Base-by-base conservation (phyloP, 306 rosid genomes). In the Elaeagnus macrophylla region DNA sequence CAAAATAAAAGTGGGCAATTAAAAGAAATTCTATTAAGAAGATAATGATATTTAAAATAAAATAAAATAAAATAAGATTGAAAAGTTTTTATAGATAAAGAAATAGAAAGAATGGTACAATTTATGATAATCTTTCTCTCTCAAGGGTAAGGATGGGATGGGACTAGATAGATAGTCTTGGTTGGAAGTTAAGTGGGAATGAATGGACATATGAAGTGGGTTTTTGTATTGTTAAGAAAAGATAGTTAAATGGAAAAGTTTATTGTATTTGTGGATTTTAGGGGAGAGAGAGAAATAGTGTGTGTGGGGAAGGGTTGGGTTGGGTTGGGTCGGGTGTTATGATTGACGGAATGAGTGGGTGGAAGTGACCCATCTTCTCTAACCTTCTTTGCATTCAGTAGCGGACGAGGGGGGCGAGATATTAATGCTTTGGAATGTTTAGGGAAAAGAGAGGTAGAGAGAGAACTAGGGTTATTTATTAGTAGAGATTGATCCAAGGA, bases 311-410 rank as follows among this genome's bases (percentile, higher is more conserved):
- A n/a, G 9, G 59, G 39, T 12, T 8, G 46, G 35, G 14, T 12
- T 0, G 56, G 13, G 70, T 46, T 63, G 51, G 8, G 52, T 38
- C 48, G 65, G 14, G 79, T 58, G 77, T 64, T 64, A 86, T 86
- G 95, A 90, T 90, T 83, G 88, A 79, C 64, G 42, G 83, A 90
- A 86, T 81, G 88, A 90, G 95, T 90, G 97, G 95, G 94, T 81
- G 89, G 81, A 77, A 83, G 70, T 69, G 83, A 72, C 67, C 76
- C 73, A 75, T 78, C 75, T 25, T 64, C 38, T 61, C 61, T 70
- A 72, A 72, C 78, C 80, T 75, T 61, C 41, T 75, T 68, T 76
- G 76, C 71, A 77, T 73, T 81, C 85, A 76, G 89, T 79, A 81
- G 86, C 86, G 95, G 95, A 75, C 79, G 72, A 81, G 83, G 89